Evolutionary conservation across 176 grass and related monocot genomes (phyloP), one percentile per base, ranked within the genome.

Genomic region (Puccinellia tenuiflora): DNA sequence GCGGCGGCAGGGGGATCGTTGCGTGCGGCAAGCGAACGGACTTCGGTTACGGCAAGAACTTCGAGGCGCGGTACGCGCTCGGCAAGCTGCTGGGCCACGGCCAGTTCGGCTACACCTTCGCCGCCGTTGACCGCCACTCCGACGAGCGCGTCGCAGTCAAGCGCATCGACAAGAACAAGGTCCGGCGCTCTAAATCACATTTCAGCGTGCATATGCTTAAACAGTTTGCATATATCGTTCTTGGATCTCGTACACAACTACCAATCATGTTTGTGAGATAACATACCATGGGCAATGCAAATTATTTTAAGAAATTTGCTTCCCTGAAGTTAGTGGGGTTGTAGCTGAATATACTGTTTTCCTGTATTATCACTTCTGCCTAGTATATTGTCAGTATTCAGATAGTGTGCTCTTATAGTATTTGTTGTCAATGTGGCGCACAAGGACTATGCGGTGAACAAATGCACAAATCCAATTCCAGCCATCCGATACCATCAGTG

Each of bases 111-210:
- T 94, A 94, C 84, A 94, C 94, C 71, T 94, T 81, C 66, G 84
- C 89, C 55, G 90, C 94, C 88, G 88, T 87, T 48, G 90, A 97
- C 84, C 86, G 93, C 68, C 31, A 42, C 68, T 90, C 81, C 75
- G 73, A 80, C 25, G 79, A 97, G 50, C 84, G 84, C 42, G 90
- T 94, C 51, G 94, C 94, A 16, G 92, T 97, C 83, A 97, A 97
- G 78, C 84, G 94, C 81, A 97, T 97, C 84, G 90, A 97, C 53
- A 97, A 94, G 73, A 97, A 89, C 68, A 97, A 97, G 92, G 94
- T 92, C 75, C 73, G 11, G 17, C 26, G 4, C 26, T 75, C 48
- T 17, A 51, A 51, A 20, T 4, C 48, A 51, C 48, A 51, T 6
- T 51, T 18, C 48, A 50, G 50, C 34, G 20, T 60, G 78, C 35